Evolutionary conservation across 2,329 filamentous ascomycete genomes (phyloP).

Genomic region (Raffaelea deltoideospora): DNA sequence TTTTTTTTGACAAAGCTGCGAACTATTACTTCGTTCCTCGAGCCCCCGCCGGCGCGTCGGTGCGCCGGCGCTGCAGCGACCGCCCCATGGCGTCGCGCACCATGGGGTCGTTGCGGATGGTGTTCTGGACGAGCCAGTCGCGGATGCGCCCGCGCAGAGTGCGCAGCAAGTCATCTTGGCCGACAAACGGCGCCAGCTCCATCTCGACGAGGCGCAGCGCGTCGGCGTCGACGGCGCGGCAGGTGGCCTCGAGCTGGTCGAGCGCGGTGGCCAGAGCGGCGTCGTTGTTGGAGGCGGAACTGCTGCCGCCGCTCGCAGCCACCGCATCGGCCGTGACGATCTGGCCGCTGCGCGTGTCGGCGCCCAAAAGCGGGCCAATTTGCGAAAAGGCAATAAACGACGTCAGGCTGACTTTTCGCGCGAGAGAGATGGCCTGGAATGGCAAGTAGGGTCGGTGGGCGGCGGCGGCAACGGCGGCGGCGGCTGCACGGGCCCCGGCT

Average conservation of each 20-base stretch:
- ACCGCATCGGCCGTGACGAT: constrained; percentile 13
- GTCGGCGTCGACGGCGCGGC: constrained; percentile 51
- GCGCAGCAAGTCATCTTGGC: constrained; percentile 48
- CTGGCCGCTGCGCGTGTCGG: constrained; percentile 16
- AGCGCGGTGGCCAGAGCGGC: constrained; percentile 44
- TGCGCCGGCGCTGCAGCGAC: constrained; percentile 46
- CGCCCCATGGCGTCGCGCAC: constrained; percentile 65
- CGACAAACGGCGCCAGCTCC: constrained; percentile 67
- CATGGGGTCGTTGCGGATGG: constrained; percentile 62
- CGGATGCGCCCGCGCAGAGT: constrained; percentile 58
- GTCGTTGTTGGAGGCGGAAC: constrained; percentile 19
- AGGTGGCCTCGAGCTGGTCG: constrained; percentile 46
- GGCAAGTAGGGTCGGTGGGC: constrained; percentile 54
- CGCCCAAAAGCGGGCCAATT: constrained; percentile 51
- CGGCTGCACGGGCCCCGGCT: no score
- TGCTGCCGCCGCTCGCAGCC: constrained; percentile 10
- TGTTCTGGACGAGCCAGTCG: constrained; percentile 81
- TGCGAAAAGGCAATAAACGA: constrained; percentile 73
- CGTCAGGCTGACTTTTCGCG: constrained; percentile 62
- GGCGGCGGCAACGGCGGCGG: no score
- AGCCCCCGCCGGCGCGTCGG: constrained; percentile 47
- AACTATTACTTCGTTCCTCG: constrained; percentile 30
- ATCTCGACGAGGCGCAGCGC: constrained; percentile 54
- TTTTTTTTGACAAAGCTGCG: no score
- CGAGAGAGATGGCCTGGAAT: constrained; percentile 67